Evolutionary conservation across 495 filamentous ascomycete genomes (phyloP).

Genomic region (Xylaria sp.): DNA sequence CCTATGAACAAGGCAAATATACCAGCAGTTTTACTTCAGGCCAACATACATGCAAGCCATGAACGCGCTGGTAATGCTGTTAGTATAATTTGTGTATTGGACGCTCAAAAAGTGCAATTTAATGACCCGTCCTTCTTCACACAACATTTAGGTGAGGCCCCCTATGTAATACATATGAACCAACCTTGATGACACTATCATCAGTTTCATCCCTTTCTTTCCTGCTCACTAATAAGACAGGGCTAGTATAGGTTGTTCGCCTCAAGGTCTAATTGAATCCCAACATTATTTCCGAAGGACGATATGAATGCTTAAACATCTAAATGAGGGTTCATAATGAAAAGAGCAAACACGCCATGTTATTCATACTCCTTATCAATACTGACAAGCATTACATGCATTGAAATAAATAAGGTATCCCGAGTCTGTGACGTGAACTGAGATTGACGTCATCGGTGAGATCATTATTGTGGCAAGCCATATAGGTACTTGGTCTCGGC

Average conservation of each 20-base stretch:
- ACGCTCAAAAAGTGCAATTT: background rate
- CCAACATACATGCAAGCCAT: too few species aligned
- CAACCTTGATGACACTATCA: background rate
- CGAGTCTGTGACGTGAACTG: constrained; percentile 3
- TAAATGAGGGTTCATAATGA: background rate
- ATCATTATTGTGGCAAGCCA: constrained; percentile 11
- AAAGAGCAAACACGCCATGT: background rate
- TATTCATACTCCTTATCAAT: background rate
- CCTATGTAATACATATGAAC: background rate
- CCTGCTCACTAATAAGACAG: background rate
- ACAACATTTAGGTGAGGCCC: background rate
- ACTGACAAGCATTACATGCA: background rate
- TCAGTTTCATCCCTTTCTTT: background rate
- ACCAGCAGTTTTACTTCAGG: too few species aligned
- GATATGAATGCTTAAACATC: background rate
- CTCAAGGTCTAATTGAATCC: background rate
- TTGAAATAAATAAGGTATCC: too few species aligned
- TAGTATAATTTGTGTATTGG: background rate
- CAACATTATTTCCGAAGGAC: background rate
- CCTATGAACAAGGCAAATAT: too few species aligned
- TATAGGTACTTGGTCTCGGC: background rate
- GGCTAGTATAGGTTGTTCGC: background rate
- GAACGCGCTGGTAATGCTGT: background rate
- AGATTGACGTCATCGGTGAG: constrained; percentile 27
- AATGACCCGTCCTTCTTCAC: background rate